Base-by-base conservation (phyloP, 2,329 filamentous ascomycete species). In the Catunica adiposa region DNA sequence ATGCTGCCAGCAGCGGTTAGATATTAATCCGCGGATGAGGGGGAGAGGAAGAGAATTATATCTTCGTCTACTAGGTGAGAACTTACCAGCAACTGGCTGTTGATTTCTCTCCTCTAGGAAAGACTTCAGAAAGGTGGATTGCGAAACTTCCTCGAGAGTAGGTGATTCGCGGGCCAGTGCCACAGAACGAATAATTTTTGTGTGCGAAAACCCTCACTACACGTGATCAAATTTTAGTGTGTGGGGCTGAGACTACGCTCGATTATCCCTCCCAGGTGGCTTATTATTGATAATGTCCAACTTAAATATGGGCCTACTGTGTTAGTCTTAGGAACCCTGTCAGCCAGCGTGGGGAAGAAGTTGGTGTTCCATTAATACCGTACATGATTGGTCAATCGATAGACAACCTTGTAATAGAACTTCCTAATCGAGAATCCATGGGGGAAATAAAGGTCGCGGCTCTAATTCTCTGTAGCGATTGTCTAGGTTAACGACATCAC, bases 1-100 rank as follows among this genome's bases (percentile, higher is more conserved):
- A 58, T 56, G 57, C 57, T 58, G 54, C 57, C 57, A 56, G 54
- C 54, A 59, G 54, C 48, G 47, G 57, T 60, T 57, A 61, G 59
- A 61, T 53, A 48, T 34, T 11, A 51, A 53, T 54, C 42, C 26
- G 37, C 17, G 17, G 37, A 52, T 51, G 42, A 29, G 23, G 22
- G 26, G 42, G 20, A 56, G 42, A 40, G 29, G 46, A 47, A 40
- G 44, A 53, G n/a, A 9, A 50, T 37, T 34, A 53, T 53, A 51
- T 56, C 37, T 58, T 25, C 42, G 51, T 29, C 44, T 56, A 42
- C 37, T 53, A 53, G 29, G 40, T 40, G 37, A 38, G 20, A 46
- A 58, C 57, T 58, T 58, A 58, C 57, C 54, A 56, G 51, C 57
- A 54, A 57, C 54, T 29, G 57, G 54, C 57, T 56, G 57, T 58